Percentiles rank a stretch among this genome's conserved stretches.
Evolutionary conservation across 208 protist genomes (phyloP).

Genomic region (Naegleria fowleri): DNA sequence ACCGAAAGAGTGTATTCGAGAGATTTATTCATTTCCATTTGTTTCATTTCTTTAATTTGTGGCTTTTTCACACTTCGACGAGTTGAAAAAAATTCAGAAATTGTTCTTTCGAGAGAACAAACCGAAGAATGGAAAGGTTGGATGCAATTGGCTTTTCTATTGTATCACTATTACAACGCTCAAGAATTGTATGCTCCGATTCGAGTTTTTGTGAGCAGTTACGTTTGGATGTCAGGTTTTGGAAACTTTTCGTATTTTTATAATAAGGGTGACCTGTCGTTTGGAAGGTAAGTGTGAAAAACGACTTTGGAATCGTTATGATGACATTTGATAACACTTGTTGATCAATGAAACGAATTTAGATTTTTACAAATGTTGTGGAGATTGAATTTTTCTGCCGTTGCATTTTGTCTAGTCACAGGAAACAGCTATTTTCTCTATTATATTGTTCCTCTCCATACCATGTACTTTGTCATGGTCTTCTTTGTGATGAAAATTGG

Average conservation of each 20-base stretch:
- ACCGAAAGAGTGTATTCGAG: neutral
- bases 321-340: too few relatives aligned
- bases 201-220: conserved; percentile 72
- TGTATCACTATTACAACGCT: conserved; percentile 77
- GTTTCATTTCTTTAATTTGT: neutral
- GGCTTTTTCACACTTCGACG: neutral
- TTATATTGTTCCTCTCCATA: conserved; percentile 78
- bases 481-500: conserved; percentile 48
- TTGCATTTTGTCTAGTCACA: conserved; percentile 55
- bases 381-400: conserved; percentile 70
- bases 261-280: conserved; percentile 54
- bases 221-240: conserved; percentile 82
- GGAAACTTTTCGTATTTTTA: conserved; percentile 80
- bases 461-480: conserved; percentile 65
- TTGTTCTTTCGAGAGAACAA: conserved; percentile 62
- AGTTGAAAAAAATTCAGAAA: neutral
- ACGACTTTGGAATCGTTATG: too few relatives aligned
- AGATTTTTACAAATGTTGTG: conserved; percentile 59
- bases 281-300: conserved; percentile 27
- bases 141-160: conserved; percentile 74
- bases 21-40: neutral
- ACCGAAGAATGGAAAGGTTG: conserved; percentile 81
- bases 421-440: conserved; percentile 75
- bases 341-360: neutral
- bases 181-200: conserved; percentile 64